Base-by-base conservation (phyloP, 345 rosid genomes). In the Citrus inodora region DNA sequence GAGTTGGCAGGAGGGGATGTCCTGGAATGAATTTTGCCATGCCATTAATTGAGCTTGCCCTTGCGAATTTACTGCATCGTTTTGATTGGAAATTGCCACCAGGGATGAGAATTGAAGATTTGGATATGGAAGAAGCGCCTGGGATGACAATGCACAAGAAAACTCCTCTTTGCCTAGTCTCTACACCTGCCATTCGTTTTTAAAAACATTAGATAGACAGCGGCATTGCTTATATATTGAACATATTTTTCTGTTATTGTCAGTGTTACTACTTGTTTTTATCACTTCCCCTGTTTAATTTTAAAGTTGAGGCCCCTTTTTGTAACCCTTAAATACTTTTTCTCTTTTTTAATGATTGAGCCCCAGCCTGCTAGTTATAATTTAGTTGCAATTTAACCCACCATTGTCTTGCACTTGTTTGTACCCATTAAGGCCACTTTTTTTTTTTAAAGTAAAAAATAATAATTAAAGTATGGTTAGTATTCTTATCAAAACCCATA, bases 1-100 rank as follows among this genome's bases (percentile, higher is more conserved):
- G 95, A 25, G 70, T 82, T 1, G 94, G 97, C 3, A 80, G 97
- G 25, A 82, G 95, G 42, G 86, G 85, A 32, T 91, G 95, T 59
- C 95, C 95, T 0, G 95, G 92, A n/a, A 67, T 80, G 1, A 80
- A 77, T 35, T 82, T 91, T 8, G 89, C 83, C 2, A 42, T 81
- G n/a, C 65, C 75, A 63, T 22, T 88, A 56, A 69, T 90, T 37
- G 87, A 88, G 75, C 82, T 89, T 13, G 69, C 86, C 21, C 79
- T 90, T 3, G 92, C 91, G 6, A 91, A 84, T 75, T 76, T 90
- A 25, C 78, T 91, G 19, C 71, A 81, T 70, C 62, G 78, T 1
- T 91, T 89, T 13, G 85, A 88, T 11, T 91, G 94, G 94, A 77
- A 81, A 70, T 79, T 89, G 60, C 93, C 89, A 0, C 62, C 71